Conservation (phyloP, 768 basidiomycete genomes). For the Floccularia luteovirens region DNA sequence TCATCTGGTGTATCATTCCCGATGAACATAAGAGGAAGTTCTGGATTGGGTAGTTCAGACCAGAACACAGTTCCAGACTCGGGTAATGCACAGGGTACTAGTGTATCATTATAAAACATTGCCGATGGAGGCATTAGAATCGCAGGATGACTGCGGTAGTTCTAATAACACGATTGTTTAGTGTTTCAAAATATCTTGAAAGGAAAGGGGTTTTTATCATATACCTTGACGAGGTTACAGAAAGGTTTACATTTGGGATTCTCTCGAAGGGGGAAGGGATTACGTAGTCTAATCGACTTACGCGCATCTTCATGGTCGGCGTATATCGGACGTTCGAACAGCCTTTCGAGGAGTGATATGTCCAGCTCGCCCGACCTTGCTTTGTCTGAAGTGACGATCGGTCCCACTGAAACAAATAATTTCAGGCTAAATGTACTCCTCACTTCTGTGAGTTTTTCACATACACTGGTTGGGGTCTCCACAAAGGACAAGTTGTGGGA, state of each 20-base stretch:
- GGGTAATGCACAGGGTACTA: conserved; percentile 39
- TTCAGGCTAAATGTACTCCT: no score
- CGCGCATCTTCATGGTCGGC: no score
- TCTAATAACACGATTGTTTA: conserved; percentile 16
- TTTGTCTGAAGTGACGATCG: conserved; percentile 35
- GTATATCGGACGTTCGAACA: conserved; percentile 37
- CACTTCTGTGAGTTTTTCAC: conserved; percentile 11
- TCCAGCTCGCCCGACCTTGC: conserved; percentile 38
- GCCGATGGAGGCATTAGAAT: conserved; percentile 49
- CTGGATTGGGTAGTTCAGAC: conserved; percentile 28
- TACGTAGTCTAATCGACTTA: no score
- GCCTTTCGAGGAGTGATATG: conserved; percentile 38
- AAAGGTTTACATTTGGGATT: conserved; percentile 6
- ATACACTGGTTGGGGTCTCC: conserved; percentile 43
- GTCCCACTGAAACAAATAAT: conserved; percentile 30
- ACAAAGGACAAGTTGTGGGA: conserved; percentile 42
- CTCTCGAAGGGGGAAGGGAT: conserved; percentile 6
- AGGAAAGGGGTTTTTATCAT: no score
- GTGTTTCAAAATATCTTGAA: not conserved
- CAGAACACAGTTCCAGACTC: conserved; percentile 32
- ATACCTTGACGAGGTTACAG: conserved; percentile 37
- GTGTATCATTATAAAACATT: conserved; percentile 42
- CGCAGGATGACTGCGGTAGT: conserved; percentile 42
- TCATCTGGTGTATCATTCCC: conserved; percentile 31
- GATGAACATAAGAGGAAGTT: conserved; percentile 37